phyloP scores from a whole-genome alignment of 73 alveolate genomes.

The Tetrahymena malaccensis region DNA sequence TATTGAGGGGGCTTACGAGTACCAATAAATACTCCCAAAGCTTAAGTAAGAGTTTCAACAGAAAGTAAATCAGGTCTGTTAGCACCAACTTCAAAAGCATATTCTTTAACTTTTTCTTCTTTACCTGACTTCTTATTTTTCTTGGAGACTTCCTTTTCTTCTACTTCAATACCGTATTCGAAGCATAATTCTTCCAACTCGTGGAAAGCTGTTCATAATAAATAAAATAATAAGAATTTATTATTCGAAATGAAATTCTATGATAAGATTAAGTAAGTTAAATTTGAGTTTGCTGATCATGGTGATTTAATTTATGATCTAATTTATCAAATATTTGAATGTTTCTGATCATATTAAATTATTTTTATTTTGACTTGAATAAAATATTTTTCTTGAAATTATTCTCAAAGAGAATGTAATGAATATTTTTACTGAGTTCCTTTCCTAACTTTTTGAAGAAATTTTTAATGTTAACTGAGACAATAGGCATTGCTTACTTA shows the following conservation, averaged over 20 bases:
- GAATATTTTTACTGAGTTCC: not conserved
- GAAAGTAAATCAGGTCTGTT: conserved; percentile 44
- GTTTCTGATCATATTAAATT: not conserved
- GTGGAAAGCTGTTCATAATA: not conserved
- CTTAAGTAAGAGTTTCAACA: conserved; percentile 17
- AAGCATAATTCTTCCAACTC: conserved; percentile 28
- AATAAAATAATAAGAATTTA: not conserved
- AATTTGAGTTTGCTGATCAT: not conserved
- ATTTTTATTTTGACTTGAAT: not conserved
- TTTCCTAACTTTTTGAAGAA: not conserved
- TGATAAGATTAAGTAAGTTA: not conserved
- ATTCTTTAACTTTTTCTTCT: not conserved
- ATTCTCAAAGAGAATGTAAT: not conserved
- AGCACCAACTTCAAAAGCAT: conserved; percentile 36
- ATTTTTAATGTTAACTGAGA: not conserved
- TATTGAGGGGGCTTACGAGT: not conserved
- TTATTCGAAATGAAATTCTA: not conserved
- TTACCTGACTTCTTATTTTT: not conserved
- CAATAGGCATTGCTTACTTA: not conserved
- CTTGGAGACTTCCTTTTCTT: conserved; percentile 27
- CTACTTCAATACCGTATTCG: conserved; percentile 39
- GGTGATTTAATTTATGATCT: not conserved
- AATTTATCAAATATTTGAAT: not conserved
- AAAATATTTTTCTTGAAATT: not conserved
- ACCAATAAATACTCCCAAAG: conserved; percentile 30